phyloP scores from a whole-genome alignment of 2,329 filamentous ascomycete genomes.

The Nothomitra cinnamomea region DNA sequence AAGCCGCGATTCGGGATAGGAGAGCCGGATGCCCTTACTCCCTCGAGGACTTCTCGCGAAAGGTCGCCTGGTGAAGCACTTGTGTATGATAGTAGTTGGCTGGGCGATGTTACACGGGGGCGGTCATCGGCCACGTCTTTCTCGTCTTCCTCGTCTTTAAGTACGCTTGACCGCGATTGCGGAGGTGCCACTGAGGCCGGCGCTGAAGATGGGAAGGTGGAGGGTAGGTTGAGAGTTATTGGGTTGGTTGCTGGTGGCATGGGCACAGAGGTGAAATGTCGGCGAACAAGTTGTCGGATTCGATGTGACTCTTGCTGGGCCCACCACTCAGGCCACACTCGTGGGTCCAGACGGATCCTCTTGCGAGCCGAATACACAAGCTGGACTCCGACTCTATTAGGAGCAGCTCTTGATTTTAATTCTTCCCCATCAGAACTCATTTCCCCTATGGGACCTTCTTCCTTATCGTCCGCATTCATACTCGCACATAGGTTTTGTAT shows the following conservation, averaged over 20 bases:
- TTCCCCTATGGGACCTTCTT: background rate
- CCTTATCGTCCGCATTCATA: constrained; percentile 15
- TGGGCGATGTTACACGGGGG: background rate
- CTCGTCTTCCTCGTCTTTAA: background rate
- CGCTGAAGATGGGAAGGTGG: background rate
- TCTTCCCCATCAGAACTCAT: constrained; percentile 1
- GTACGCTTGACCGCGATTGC: background rate
- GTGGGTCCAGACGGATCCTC: constrained; percentile 31
- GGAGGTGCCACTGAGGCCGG: background rate
- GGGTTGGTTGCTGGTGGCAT: background rate
- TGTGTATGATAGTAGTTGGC: background rate
- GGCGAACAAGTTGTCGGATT: constrained; percentile 31
- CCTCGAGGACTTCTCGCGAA: background rate
- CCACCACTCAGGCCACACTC: constrained; percentile 46
- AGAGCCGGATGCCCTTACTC: constrained; percentile 1
- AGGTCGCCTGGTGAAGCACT: background rate
- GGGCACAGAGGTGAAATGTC: constrained; percentile 19
- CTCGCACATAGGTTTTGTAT: constrained; percentile 23
- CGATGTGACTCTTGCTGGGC: constrained; percentile 45
- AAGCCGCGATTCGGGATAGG: background rate
- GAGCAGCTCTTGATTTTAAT: constrained; percentile 11
- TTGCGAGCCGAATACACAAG: constrained; percentile 34
- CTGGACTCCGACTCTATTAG: constrained; percentile 18
- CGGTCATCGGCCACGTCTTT: background rate
- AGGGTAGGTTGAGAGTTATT: background rate